A percentile compares a stretch with the other conserved stretches of the same genome.
These are phyloP conservation scores for Ochetophila trinervis DNA, from an alignment of 306 rosid genomes.

Conservation along the genomic window DNA sequence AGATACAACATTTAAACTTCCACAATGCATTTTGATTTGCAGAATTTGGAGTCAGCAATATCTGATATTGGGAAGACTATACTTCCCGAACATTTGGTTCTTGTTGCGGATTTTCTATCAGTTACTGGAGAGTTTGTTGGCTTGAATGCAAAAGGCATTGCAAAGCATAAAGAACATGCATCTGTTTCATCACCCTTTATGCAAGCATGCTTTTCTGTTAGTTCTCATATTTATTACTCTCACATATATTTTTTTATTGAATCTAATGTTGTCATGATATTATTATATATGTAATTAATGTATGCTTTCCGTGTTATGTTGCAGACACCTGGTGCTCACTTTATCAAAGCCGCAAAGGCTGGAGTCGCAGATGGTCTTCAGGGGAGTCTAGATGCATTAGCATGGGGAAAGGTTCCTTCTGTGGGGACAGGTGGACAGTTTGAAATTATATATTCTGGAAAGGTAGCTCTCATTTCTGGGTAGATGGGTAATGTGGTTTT, in stretches of 20 bases:
- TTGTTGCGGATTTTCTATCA: slow-evolving; percentile 70
- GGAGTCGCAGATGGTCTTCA: slow-evolving; percentile 59
- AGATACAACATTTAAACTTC: slow-evolving; percentile 16
- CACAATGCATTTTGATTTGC: slow-evolving; percentile 31
- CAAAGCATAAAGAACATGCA: slow-evolving; percentile 63
- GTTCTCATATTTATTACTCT: slow-evolving; percentile 37
- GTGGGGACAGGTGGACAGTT: slow-evolving; percentile 79
- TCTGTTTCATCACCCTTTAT: slow-evolving; percentile 71
- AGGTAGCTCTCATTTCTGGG: slow-evolving; percentile 35
- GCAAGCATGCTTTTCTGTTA: slow-evolving; percentile 94
- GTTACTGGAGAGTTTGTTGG: slow-evolving; percentile 85
- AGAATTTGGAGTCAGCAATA: slow-evolving; percentile 70
- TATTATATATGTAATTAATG: slow-evolving; percentile 12
- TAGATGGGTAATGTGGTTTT: too few relatives aligned
- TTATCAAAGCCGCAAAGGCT: slow-evolving; percentile 87
- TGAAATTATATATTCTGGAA: slow-evolving; percentile 55
- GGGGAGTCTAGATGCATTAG: slow-evolving; percentile 74
- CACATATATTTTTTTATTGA: neutral
- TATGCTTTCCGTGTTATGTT: slow-evolving; percentile 34
- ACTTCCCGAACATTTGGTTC: slow-evolving; percentile 73
- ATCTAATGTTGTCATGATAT: neutral
- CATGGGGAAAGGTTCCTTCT: slow-evolving; percentile 81
- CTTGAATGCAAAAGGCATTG: slow-evolving; percentile 72
- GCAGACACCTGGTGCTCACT: slow-evolving; percentile 79
- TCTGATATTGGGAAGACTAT: slow-evolving; percentile 74